Conservation (phyloP, 331 rosid genomes). For the Ulmus americana region DNA sequence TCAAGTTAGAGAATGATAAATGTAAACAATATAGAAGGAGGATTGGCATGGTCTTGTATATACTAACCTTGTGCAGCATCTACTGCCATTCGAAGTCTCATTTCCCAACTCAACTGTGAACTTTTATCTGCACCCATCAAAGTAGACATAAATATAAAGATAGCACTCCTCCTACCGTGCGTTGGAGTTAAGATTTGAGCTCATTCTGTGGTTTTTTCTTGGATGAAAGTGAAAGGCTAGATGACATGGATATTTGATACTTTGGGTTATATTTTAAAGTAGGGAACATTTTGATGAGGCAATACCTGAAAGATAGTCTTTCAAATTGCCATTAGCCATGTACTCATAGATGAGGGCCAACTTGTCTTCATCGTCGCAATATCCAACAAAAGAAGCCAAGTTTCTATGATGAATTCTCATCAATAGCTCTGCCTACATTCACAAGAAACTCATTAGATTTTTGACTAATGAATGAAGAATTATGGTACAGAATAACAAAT, state of each 20-base stretch:
- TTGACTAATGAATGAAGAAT: neutral
- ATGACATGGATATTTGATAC: no score
- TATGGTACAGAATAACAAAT: neutral
- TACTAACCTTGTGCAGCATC: constrained; percentile 61
- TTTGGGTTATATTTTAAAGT: no score
- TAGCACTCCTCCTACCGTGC: no score
- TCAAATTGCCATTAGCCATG: constrained; percentile 60
- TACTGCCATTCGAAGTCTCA: constrained; percentile 51
- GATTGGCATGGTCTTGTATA: no score
- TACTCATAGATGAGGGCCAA: constrained; percentile 58
- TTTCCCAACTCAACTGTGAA: constrained; percentile 48
- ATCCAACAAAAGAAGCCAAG: constrained; percentile 49
- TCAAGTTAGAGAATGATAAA: neutral
- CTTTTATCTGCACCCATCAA: constrained; percentile 38
- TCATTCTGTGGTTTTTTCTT: no score
- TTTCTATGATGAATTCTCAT: constrained; percentile 60
- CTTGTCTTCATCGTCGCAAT: constrained; percentile 42
- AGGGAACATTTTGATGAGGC: neutral
- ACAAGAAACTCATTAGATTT: neutral
- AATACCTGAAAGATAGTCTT: constrained; percentile 46
- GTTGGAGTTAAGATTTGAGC: no score
- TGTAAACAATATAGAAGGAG: no score
- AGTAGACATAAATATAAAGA: neutral
- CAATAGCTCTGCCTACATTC: constrained; percentile 49
- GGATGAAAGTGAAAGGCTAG: no score